Conservation (phyloP, 176 grass and related monocot species). For the Dactylis glomerata region DNA sequence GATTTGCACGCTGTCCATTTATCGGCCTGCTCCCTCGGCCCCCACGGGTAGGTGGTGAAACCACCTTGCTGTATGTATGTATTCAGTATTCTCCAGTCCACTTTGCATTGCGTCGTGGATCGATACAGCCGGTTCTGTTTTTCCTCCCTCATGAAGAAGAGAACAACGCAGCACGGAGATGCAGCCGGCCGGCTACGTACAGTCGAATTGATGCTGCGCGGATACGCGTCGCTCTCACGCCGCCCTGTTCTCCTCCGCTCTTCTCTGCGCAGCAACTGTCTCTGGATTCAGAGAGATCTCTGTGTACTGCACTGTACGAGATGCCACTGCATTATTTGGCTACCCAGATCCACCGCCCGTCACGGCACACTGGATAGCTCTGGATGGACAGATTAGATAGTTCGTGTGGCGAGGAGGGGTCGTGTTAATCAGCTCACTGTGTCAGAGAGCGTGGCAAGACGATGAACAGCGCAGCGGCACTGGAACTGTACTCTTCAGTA, state of each 20-base stretch:
- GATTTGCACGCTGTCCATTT: background rate
- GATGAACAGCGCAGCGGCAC: background rate
- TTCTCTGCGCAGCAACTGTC: background rate
- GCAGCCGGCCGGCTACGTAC: background rate
- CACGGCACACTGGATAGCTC: background rate
- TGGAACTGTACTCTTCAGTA: too few relatives aligned
- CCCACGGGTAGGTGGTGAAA: constrained; percentile 17
- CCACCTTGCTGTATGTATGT: too few relatives aligned
- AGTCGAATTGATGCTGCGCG: background rate
- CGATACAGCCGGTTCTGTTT: background rate
- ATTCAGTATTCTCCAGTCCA: too few relatives aligned
- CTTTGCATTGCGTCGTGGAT: background rate
- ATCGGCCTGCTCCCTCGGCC: background rate
- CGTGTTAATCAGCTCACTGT: background rate
- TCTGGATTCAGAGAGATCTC: background rate
- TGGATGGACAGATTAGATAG: background rate
- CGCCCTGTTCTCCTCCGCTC: background rate
- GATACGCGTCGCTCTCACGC: constrained; percentile 18
- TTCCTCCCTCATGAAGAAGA: background rate
- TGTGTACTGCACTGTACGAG: background rate
- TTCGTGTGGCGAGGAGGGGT: background rate
- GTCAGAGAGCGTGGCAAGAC: background rate
- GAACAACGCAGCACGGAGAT: background rate
- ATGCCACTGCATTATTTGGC: background rate
- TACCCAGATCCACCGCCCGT: constrained; percentile 2